Evolutionary conservation across 495 filamentous ascomycete species (phyloP), one percentile per base, ranked within the genome.

Genomic region (Trichoderma reesei): DNA sequence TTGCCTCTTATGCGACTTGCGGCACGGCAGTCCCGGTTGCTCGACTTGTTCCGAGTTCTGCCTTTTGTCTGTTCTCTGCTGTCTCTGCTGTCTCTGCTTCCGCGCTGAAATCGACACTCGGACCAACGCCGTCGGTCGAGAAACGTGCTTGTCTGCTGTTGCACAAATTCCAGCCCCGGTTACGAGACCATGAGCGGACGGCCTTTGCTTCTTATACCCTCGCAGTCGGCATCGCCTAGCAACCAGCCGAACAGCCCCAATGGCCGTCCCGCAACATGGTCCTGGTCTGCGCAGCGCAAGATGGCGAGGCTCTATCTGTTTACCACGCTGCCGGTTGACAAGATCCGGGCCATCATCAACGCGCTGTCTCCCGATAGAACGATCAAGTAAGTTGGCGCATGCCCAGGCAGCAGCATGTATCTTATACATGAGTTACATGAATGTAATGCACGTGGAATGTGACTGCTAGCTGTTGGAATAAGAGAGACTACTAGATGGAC

Each of bases 251-350:
- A 9, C 39, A 60, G 36, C 14, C 63, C 51, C 2, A 78, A 76
- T 37, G 78, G 78, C 2, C 70, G 78, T 0, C 78, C 78, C 34
- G 74, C 76, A 18, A 73, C 78, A 41, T 80, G 78, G 78, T 78
- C 77, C 20, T 64, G 73, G 10, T 73, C 73, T 8, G 72, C 76
- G 13, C 75, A 73, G 16, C 73, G 78, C n/a, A 76, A 76, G 66
- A 65, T 79, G 14, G 73, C 75, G 11, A 69, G 78, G 26, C 73
- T 80, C 5, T 79, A 80, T 60, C 69, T 79, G 41, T 79, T 76
- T 64, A 78, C 77, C 3, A 78, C 70, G 1, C 66, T 80, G 36
- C 73, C 75, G 1, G 75, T 78, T 59, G 73, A 74, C 4, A 75
- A 70, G 66, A 79, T 80, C 42, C 72, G 60, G 8, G 51, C 51